phyloP scores from a whole-genome alignment of 2,329 filamentous ascomycete genomes.

The Penicillium sp. region DNA sequence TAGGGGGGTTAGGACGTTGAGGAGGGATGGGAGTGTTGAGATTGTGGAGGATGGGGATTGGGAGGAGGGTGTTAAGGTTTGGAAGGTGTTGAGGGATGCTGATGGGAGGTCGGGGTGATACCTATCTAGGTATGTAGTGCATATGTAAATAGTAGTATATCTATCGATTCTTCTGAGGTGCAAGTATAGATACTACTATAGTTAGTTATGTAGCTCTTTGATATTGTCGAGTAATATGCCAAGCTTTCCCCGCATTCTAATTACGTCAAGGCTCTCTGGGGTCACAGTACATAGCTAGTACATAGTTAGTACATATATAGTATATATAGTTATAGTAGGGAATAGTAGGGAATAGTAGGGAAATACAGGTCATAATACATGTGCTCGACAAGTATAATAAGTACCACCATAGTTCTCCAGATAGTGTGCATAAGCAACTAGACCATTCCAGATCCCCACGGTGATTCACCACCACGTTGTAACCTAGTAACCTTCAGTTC shows the following conservation, averaged over 20 bases:
- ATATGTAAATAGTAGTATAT: not conserved
- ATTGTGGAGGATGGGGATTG: slow-evolving; percentile 50
- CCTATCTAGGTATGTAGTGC: not conserved
- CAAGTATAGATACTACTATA: not conserved
- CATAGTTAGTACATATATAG: not conserved
- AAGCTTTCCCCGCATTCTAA: slow-evolving; percentile 27
- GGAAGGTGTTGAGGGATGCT: slow-evolving; percentile 39
- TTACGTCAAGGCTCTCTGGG: slow-evolving; percentile 17
- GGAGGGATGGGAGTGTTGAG: slow-evolving; percentile 47
- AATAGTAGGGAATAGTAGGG: not conserved
- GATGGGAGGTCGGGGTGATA: slow-evolving; percentile 2
- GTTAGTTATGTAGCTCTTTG: no score
- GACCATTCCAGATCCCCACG: not conserved
- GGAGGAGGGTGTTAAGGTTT: slow-evolving; percentile 50
- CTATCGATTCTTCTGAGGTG: not conserved
- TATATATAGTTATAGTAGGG: no score
- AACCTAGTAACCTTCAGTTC: not conserved
- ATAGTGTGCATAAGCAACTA: not conserved
- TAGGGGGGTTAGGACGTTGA: slow-evolving; percentile 47
- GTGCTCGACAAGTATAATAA: not conserved
- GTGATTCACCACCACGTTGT: not conserved
- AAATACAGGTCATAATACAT: not conserved
- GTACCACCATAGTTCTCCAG: not conserved
- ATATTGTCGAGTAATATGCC: not conserved
- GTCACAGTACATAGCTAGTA: not conserved